Evolutionary conservation across 345 rosid genomes (phyloP).

Genomic region (Sonneratia alba): DNA sequence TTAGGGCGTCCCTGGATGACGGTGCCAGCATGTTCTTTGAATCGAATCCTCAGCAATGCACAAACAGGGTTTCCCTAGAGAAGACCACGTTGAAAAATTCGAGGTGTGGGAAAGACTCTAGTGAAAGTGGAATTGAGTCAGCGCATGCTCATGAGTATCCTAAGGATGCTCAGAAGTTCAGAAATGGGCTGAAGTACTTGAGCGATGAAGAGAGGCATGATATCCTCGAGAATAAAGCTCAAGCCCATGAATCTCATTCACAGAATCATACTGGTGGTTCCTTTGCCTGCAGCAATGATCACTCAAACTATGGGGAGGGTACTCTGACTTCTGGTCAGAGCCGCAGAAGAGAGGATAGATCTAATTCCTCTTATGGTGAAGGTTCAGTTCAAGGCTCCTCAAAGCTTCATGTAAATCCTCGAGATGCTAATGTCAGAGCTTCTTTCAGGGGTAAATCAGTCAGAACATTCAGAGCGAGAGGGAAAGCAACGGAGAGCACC

Average conservation of each 20-base stretch:
- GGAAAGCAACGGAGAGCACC: constrained; percentile 15
- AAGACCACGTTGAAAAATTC: neutral
- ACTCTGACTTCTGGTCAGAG: constrained; percentile 13
- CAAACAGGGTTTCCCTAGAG: neutral
- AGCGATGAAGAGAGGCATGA: constrained; percentile 1
- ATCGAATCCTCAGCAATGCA: neutral
- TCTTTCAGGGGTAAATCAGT: constrained; percentile 58
- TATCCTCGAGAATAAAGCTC: neutral
- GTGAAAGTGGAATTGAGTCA: neutral
- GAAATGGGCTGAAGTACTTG: constrained; percentile 3
- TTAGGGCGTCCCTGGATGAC: constrained; percentile 6
- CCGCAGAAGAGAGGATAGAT: constrained; percentile 14
- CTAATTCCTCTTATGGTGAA: constrained; percentile 9
- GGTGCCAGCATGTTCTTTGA: neutral
- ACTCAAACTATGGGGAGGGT: constrained; percentile 13
- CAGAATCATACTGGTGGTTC: constrained; percentile 18
- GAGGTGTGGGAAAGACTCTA: neutral
- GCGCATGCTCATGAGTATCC: neutral
- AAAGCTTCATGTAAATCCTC: constrained; percentile 24
- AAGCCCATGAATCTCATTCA: neutral
- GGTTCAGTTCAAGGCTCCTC: constrained; percentile 23
- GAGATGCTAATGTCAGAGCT: constrained; percentile 17
- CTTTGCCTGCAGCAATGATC: constrained; percentile 19
- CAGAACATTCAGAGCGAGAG: constrained; percentile 43
- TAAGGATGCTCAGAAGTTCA: constrained; percentile 3